Conservation (phyloP, 176 grass and related monocot species). For the Oryza longistaminata region DNA sequence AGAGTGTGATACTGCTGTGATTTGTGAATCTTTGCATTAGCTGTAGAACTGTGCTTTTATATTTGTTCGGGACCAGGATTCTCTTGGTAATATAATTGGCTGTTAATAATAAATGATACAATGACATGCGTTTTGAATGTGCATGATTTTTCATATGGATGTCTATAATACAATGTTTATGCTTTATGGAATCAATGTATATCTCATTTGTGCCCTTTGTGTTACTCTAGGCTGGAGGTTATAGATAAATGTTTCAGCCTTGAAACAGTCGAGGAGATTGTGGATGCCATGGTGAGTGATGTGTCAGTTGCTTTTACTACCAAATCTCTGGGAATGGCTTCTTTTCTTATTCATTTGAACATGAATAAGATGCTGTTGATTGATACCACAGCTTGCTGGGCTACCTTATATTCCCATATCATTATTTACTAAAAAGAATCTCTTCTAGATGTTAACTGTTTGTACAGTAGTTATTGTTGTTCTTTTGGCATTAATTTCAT, state of each 20-base stretch:
- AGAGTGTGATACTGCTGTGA: background rate
- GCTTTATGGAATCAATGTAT: background rate
- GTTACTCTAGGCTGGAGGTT: constrained; percentile 60
- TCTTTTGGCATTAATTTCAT: background rate
- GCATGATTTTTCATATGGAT: background rate
- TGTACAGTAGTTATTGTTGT: background rate
- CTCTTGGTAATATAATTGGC: background rate
- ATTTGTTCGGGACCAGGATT: background rate
- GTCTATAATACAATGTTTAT: constrained; percentile 3
- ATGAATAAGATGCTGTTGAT: background rate
- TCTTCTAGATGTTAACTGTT: background rate
- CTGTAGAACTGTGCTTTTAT: background rate
- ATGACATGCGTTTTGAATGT: background rate
- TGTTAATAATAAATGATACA: constrained; percentile 2
- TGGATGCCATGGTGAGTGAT: constrained; percentile 78
- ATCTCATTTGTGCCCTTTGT: constrained; percentile 40
- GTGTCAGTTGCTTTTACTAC: constrained; percentile 10
- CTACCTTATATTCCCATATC: background rate
- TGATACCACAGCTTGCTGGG: background rate
- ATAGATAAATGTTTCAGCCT: constrained; percentile 92
- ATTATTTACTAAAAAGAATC: background rate
- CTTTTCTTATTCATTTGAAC: constrained; percentile 20
- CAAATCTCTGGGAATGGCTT: background rate
- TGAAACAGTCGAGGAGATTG: constrained; percentile 88
- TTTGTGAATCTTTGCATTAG: background rate